phyloP scores from a whole-genome alignment of 805 yeast genomes.

The Ogataea zsoltii region DNA sequence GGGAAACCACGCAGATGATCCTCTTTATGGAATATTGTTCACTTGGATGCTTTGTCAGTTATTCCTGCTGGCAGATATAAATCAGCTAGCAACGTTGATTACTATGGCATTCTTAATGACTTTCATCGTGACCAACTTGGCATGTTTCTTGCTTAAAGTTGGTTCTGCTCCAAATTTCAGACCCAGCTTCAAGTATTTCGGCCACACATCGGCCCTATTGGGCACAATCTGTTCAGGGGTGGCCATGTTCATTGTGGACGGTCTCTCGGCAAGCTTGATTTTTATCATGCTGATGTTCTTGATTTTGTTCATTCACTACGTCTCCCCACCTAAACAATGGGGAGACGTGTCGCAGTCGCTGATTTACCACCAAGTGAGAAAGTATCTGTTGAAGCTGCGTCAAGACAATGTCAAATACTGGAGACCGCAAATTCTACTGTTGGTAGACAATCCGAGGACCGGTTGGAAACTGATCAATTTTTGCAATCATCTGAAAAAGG shows the following conservation, averaged over 20 bases:
- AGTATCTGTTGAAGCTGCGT: slow-evolving; percentile 76
- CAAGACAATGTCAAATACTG: slow-evolving; percentile 96
- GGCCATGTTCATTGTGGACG: slow-evolving; percentile 96
- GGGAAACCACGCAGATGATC: slow-evolving; percentile 52
- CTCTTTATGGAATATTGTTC: slow-evolving; percentile 62
- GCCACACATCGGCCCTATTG: slow-evolving; percentile 72
- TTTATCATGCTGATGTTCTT: slow-evolving; percentile 64
- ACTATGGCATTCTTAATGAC: slow-evolving; percentile 98
- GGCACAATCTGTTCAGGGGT: slow-evolving; percentile 71
- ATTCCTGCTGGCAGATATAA: slow-evolving; percentile 86
- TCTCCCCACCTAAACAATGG: slow-evolving; percentile 94
- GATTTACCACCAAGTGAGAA: slow-evolving; percentile 95
- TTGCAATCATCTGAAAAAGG: slow-evolving; percentile 93
- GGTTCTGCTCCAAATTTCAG: slow-evolving; percentile 98
- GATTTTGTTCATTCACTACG: slow-evolving; percentile 80
- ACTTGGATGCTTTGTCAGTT: slow-evolving; percentile 85
- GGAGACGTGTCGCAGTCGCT: slow-evolving; percentile 97
- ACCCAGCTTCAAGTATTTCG: slow-evolving; percentile 90
- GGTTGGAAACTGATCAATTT: slow-evolving; percentile 90
- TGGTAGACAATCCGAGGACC: slow-evolving; percentile 90
- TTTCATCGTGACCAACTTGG: slow-evolving; percentile 88
- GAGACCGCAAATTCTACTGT: slow-evolving; percentile 90
- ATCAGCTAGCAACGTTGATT: slow-evolving; percentile 90
- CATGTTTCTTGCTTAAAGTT: slow-evolving; percentile 83
- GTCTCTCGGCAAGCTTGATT: slow-evolving; percentile 78